phyloP scores from a whole-genome alignment of 371 early-diverging fungal genomes.

The Polyrhizophydium stewartii region DNA sequence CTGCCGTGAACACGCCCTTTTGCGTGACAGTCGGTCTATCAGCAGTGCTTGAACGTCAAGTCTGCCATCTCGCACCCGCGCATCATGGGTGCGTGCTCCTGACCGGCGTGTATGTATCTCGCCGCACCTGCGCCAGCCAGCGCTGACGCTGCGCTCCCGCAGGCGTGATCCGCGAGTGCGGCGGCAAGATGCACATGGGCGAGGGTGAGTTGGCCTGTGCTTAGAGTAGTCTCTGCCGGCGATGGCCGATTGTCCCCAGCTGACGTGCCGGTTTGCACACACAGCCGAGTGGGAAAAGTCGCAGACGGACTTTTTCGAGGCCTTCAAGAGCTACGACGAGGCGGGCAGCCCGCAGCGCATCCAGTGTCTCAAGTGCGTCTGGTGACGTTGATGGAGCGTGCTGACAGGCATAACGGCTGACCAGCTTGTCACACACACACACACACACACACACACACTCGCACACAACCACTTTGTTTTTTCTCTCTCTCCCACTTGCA shows the following conservation, averaged over 20 bases:
- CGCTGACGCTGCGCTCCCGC: neutral
- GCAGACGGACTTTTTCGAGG: slow-evolving; percentile 91
- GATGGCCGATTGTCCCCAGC: neutral
- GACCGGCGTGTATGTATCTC: neutral
- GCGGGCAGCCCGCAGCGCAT: slow-evolving; percentile 91
- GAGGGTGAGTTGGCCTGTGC: slow-evolving; percentile 58
- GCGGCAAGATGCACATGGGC: slow-evolving; percentile 96
- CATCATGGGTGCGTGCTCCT: slow-evolving; percentile 65
- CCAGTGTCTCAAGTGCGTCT: slow-evolving; percentile 75
- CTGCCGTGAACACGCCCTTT: too few species aligned
- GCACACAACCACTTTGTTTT: too few species aligned
- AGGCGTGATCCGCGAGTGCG: slow-evolving; percentile 91
- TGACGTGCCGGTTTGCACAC: too few species aligned
- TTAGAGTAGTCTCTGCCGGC: neutral
- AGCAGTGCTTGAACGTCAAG: slow-evolving; percentile 80
- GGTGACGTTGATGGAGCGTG: neutral
- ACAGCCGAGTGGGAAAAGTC: slow-evolving; percentile 88
- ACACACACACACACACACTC: too few species aligned
- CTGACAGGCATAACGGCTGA: neutral
- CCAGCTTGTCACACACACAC: too few species aligned
- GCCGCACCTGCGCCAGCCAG: neutral
- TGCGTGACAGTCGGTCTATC: slow-evolving; percentile 61
- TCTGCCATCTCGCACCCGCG: slow-evolving; percentile 94
- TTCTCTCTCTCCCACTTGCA: too few species aligned
- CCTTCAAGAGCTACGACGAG: slow-evolving; percentile 96